Evolutionary conservation across 441 rosid species (phyloP), one percentile per base, ranked within the genome.

Genomic region (Brassica hybrid): DNA sequence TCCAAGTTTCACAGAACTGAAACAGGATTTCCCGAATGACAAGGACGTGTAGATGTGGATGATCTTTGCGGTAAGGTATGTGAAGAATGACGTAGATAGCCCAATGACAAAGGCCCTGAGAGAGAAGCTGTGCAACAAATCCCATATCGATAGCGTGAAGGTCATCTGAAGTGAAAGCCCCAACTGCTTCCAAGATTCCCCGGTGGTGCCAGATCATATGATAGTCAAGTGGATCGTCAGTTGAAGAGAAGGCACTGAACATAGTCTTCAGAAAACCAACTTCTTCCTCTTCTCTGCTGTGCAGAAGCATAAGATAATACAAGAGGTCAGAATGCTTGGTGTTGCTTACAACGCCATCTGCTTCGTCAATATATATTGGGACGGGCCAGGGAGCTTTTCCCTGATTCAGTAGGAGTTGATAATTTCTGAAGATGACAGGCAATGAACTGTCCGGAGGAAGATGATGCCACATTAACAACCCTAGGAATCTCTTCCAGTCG

Each of bases 141-240:
- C 97, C 97, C 97, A 96, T 92, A 83, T 96, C 98, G 78, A 96
- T 93, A 81, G 88, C 81, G 72, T 94, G 97, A 83, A 94, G 98
- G 84, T 94, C 96, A 75, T 85, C 89, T 21, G 96, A 94, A 79
- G 83, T 79, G 81, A 92, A 81, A 76, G 94, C 86, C 36, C 96
- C 99, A 62, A 84, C 89, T 60, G 98, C 96, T 86, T 90, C 89
- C 80, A 96, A 75, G 58, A 91, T 86, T 61, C 86, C 93, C 71
- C 97, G 87, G 75, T 94, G 90, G 88, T 96, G 99, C 99, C 99
- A 96, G 80, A 90, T 92, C 99, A 94, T 96, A 84, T 94, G 99
- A 83, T 86, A 87, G 89, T 96, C 99, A 71, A 96, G 98, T 60
- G 98, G 98, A 87, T 96, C 98, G 71, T 89, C 72, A 59, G 98